Conservation (phyloP, 176 grass and related monocot genomes). For the Poa annua region DNA sequence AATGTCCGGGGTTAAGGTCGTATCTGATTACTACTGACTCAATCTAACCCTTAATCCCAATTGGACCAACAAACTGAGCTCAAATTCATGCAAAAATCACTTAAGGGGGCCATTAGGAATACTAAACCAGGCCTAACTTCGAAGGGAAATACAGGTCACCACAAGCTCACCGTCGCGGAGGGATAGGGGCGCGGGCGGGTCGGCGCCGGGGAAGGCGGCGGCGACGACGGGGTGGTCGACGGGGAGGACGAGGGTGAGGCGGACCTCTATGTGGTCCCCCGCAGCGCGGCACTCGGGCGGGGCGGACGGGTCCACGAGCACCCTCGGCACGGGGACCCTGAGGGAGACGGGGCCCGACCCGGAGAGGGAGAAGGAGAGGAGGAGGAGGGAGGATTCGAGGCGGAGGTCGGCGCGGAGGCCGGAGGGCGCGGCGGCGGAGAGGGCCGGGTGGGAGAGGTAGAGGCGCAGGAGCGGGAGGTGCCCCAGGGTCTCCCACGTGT, state of each 20-base stretch:
- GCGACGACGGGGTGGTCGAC: conserved; percentile 66
- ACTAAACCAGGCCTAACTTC: background rate
- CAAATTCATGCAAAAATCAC: background rate
- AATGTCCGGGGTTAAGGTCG: background rate
- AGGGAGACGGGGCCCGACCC: conserved; percentile 38
- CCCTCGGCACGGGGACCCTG: conserved; percentile 60
- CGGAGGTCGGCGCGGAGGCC: conserved; percentile 54
- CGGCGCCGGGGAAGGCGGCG: conserved; percentile 39
- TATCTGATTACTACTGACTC: background rate
- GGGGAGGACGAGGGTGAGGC: conserved; percentile 64
- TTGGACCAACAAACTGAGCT: background rate
- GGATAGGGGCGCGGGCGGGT: conserved; percentile 26
- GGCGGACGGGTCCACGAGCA: conserved; percentile 59
- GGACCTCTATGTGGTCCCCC: conserved; percentile 61
- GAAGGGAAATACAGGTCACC: background rate
- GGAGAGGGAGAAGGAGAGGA: conserved; percentile 53
- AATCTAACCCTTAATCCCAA: background rate
- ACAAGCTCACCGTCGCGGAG: conserved; percentile 30
- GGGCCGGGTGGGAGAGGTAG: conserved; percentile 51
- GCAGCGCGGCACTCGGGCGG: conserved; percentile 47
- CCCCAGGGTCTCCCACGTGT: conserved; percentile 58
- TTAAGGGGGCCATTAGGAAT: background rate
- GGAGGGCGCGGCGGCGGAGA: conserved; percentile 13
- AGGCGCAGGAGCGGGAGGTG: conserved; percentile 60
- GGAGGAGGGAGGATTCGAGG: conserved; percentile 52